Percentiles rank a stretch among this genome's conserved stretches.
Conservation (phyloP, 345 rosid species). For the Syzygium grande region DNA sequence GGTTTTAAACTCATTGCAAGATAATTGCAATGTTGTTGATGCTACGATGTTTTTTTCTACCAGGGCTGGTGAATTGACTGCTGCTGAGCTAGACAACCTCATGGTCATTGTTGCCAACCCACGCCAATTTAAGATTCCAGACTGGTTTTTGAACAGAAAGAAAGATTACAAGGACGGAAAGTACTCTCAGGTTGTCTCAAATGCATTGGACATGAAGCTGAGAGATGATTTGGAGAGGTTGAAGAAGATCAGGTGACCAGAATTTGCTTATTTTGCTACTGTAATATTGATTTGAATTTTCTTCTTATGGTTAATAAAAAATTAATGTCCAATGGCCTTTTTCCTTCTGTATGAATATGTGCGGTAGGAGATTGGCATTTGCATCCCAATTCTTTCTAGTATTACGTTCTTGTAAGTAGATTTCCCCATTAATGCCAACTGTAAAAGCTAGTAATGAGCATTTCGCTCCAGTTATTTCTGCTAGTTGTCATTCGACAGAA, state of each 20-base stretch:
- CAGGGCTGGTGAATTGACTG: constrained; percentile 9
- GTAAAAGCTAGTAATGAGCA: not conserved
- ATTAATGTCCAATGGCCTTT: not conserved
- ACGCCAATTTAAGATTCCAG: constrained; percentile 6
- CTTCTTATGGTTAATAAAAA: not conserved
- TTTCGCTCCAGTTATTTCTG: not conserved
- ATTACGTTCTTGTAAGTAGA: not conserved
- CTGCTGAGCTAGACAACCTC: constrained; percentile 8
- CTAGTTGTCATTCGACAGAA: not conserved
- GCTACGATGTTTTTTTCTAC: not conserved
- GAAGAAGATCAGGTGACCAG: constrained; percentile 3
- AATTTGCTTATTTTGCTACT: not conserved
- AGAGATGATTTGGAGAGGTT: constrained; percentile 7
- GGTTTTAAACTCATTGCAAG: not conserved
- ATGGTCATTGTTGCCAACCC: constrained; percentile 7
- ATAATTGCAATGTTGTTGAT: not conserved
- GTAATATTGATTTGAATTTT: not conserved
- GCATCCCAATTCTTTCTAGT: not conserved
- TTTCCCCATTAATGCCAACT: not conserved
- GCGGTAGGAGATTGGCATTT: not conserved
- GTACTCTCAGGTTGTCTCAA: constrained; percentile 8
- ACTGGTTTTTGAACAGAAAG: constrained; percentile 8
- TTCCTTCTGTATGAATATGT: not conserved
- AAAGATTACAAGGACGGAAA: constrained; percentile 9
- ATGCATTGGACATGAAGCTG: constrained; percentile 9